Evolutionary conservation across 2,329 filamentous ascomycete species (phyloP).

Genomic region (Fusarium buxicola): DNA sequence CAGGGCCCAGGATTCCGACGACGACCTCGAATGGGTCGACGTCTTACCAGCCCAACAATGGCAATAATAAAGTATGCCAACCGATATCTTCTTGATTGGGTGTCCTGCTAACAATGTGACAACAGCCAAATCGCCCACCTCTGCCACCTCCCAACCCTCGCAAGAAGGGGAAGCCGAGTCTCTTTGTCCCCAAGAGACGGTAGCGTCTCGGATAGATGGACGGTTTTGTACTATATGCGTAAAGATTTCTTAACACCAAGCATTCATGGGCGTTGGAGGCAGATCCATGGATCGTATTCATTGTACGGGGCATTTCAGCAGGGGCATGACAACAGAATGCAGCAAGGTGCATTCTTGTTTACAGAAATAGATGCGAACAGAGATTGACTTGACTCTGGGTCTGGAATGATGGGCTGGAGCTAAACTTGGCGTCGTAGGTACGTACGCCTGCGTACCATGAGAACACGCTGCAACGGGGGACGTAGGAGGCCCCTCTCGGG

Average conservation of each 20-base stretch:
- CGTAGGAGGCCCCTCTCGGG: constrained; percentile 1
- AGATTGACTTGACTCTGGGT: not conserved
- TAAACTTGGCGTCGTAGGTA: constrained; percentile 8
- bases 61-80: constrained; percentile 38
- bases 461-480: constrained; percentile 30
- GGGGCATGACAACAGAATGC: not conserved
- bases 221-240: constrained; percentile 22
- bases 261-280: constrained; percentile 41
- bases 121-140: constrained; percentile 31
- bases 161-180: constrained; percentile 57
- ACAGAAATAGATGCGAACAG: not conserved
- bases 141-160: constrained; percentile 46
- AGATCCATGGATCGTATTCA: constrained; percentile 2
- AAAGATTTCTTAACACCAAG: constrained; percentile 16
- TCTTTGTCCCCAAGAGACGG: constrained; percentile 58
- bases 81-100: not conserved
- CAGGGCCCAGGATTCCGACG: constrained; percentile 27
- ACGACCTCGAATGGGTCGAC: constrained; percentile 41
- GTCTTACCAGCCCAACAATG: constrained; percentile 28
- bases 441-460: constrained; percentile 4
- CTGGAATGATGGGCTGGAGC: constrained; percentile 1
- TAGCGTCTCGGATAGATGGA: constrained; percentile 19
- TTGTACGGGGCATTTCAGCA: constrained; percentile 11
- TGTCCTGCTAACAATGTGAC: constrained; percentile 32
- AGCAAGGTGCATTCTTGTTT: not conserved